A percentile compares a stretch with the other conserved stretches of the same genome.
These are phyloP conservation scores for Penicillium bovifimosum DNA, from an alignment of 495 filamentous ascomycete genomes.

Conservation along the genomic window DNA sequence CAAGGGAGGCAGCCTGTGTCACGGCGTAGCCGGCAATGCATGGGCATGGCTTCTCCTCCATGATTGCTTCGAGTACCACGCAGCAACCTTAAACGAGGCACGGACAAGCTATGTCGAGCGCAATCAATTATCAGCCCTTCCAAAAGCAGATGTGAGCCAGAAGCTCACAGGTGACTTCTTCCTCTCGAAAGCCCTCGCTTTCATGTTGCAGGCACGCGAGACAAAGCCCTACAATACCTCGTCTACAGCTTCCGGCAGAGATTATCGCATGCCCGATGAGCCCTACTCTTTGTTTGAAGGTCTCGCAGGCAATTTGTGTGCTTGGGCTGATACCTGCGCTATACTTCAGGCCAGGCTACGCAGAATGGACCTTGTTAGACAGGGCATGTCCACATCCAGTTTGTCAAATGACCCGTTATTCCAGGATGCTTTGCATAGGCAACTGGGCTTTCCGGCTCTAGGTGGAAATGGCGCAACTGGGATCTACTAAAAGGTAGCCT, in stretches of 20 bases:
- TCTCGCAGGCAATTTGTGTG: conserved; percentile 41
- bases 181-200: conserved; percentile 37
- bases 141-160: not conserved
- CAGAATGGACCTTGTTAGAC: conserved; percentile 28
- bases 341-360: conserved; percentile 32
- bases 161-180: conserved; percentile 35
- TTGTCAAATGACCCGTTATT: conserved; percentile 13
- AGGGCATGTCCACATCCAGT: not conserved
- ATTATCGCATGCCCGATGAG: conserved; percentile 42
- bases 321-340: conserved; percentile 43
- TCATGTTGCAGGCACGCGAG: conserved; percentile 38
- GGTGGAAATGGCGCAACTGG: conserved; percentile 27
- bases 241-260: conserved; percentile 10
- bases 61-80: conserved; percentile 30
- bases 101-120: conserved; percentile 20
- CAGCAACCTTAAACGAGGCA: conserved; percentile 15
- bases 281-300: conserved; percentile 43
- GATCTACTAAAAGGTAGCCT: conserved; percentile 9
- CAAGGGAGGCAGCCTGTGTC: conserved; percentile 46
- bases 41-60: conserved; percentile 37
- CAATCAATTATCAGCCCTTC: not conserved
- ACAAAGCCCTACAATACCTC: conserved; percentile 35
- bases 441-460: conserved; percentile 31
- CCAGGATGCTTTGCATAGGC: conserved; percentile 12
- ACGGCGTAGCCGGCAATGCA: conserved; percentile 44